phyloP scores from a whole-genome alignment of 306 rosid species.

The Morella rubra region DNA sequence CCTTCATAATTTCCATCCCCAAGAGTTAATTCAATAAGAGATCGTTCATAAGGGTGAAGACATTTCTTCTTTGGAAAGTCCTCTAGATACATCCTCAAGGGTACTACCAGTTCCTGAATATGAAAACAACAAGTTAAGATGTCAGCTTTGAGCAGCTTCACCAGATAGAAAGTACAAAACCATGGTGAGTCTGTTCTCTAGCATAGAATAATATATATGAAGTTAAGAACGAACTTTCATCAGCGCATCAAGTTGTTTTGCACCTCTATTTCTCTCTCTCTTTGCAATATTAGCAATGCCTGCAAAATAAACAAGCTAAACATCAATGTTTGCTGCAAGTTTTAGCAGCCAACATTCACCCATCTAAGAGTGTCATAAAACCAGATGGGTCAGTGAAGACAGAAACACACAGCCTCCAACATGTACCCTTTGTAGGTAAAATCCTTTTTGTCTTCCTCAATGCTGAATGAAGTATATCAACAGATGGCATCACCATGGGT shows the following conservation, averaged over 20 bases:
- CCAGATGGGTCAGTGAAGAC: constrained; percentile 18
- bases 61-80: constrained; percentile 71
- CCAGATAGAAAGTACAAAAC: constrained; percentile 6
- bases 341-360: constrained; percentile 8
- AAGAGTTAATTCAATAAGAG: constrained; percentile 88
- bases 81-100: constrained; percentile 83
- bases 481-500: constrained; percentile 91
- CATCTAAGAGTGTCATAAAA: constrained; percentile 1
- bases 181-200: constrained; percentile 16
- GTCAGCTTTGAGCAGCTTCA: constrained; percentile 22
- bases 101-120: constrained; percentile 80
- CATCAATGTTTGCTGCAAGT: constrained; percentile 21
- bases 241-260: constrained; percentile 94
- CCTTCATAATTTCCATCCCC: constrained; percentile 92
- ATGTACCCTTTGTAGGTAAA: constrained; percentile 77
- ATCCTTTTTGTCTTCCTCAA: constrained; percentile 70
- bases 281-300: constrained; percentile 87
- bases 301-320: constrained; percentile 33
- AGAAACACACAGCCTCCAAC: constrained; percentile 14
- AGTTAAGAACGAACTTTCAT: constrained; percentile 81
- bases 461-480: constrained; percentile 83
- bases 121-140: constrained; percentile 18
- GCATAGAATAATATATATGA: constrained; percentile 5
- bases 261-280: constrained; percentile 92
- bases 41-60: constrained; percentile 88